These are phyloP conservation scores for Trichoderma atroviride DNA, from an alignment of 2,329 filamentous ascomycete genomes.

Conservation along the genomic window DNA sequence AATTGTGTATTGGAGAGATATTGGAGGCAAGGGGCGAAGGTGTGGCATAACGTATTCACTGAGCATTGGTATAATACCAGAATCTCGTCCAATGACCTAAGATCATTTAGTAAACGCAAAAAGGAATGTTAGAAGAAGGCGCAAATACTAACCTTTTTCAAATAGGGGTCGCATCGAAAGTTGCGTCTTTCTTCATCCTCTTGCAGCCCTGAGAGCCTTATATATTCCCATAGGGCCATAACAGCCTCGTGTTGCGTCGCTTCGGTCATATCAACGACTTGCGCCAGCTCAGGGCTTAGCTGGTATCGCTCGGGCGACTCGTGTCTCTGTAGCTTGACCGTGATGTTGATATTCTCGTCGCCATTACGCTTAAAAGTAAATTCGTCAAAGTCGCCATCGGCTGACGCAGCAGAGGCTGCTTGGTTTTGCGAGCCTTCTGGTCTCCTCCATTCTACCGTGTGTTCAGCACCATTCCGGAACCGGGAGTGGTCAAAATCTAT, in stretches of 20 bases:
- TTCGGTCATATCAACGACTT: slow-evolving; percentile 83
- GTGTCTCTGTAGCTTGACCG: slow-evolving; percentile 81
- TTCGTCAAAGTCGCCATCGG: slow-evolving; percentile 81
- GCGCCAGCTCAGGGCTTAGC: slow-evolving; percentile 76
- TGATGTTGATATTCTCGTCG: slow-evolving; percentile 91
- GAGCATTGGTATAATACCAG: slow-evolving; percentile 83
- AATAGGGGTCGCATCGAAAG: slow-evolving; percentile 83
- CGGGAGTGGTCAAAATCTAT: slow-evolving; percentile 71
- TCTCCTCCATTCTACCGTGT: slow-evolving; percentile 83
- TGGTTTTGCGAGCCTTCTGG: slow-evolving; percentile 60
- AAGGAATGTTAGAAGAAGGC: not conserved
- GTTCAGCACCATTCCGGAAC: slow-evolving; percentile 57
- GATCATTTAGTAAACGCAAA: not conserved
- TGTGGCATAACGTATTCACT: slow-evolving; percentile 79
- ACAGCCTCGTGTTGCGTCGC: slow-evolving; percentile 86
- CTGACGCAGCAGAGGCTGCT: slow-evolving; percentile 46
- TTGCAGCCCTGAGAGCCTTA: slow-evolving; percentile 80
- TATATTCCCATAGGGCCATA: slow-evolving; percentile 94
- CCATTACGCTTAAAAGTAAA: slow-evolving; percentile 88
- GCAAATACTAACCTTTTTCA: slow-evolving; percentile 66
- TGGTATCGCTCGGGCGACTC: slow-evolving; percentile 84
- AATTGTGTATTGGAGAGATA: slow-evolving; percentile 88
- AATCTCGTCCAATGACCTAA: slow-evolving; percentile 74
- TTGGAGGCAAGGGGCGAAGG: slow-evolving; percentile 75
- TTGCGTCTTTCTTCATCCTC: slow-evolving; percentile 94